Base-by-base conservation (phyloP, 108 stramenopile species). In the Nannochloropsis oceanica region DNA sequence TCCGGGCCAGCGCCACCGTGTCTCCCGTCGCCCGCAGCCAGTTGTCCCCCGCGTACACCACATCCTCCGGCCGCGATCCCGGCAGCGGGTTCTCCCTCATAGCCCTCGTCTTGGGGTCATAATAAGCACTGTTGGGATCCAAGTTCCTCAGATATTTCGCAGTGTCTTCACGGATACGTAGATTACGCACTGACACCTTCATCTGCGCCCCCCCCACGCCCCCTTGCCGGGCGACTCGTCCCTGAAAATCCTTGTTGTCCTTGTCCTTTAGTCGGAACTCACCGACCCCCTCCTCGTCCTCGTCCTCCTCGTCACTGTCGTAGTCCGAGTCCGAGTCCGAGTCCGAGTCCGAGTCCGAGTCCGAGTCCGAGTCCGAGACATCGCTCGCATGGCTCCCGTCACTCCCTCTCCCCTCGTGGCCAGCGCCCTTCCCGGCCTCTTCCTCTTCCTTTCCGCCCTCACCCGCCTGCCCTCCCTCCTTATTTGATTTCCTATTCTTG, bases 51-150 rank as follows among this genome's bases (percentile, higher is more conserved):
- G 95, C 96, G 89, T 96, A 99, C 27, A 90, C 91, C 43, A 93
- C 27, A 79, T 93, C 92, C 79, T 93, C 93, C 27, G 92, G 87
- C 50, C 92, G 87, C 81, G 91, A 86, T 79, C 96, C 91, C 2
- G 97, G 96, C 86, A 96, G 93, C 13, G 99, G 99, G 92, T 99
- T 98, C 79, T 95, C 96, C 44, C 99, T 90, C 99, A 99, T 99
- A 12, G 95, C 93, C n/a, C 98, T 91, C 42, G 94, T 92, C 86
- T 97, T 97, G 13, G 96, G 96, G 93, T 97, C 98, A 86, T 97
- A 97, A 83, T 94, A 96, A 20, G 96, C 96, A 13, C 93, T 93
- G 84, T 97, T 95, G 13, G 94, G 93, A 90, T 97, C 95, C 18
- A 99, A 90, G 87, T 99, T 99, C 46, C 96, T 91, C 80, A 99